Percentiles rank a stretch among this genome's conserved stretches.
phyloP scores from a whole-genome alignment of 306 rosid species.

The Fragaria nilgerrensis region DNA sequence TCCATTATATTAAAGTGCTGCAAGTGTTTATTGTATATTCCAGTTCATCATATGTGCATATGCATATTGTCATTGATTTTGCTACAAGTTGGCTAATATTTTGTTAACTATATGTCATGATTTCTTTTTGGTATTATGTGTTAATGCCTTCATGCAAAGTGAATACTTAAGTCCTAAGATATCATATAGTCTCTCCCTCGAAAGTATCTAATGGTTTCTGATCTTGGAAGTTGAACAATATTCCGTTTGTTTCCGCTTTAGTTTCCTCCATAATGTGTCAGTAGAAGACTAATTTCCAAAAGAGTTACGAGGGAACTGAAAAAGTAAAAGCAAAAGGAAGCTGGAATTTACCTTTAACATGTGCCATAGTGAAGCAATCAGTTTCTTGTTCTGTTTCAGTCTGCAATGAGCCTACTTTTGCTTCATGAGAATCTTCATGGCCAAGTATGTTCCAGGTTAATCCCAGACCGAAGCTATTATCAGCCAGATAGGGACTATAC shows the following conservation, averaged over 20 bases:
- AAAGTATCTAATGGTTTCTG: background rate
- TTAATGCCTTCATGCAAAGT: background rate
- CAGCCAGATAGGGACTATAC: slow-evolving; percentile 70
- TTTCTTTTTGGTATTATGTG: background rate
- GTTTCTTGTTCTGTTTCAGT: slow-evolving; percentile 2
- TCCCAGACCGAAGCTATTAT: slow-evolving; percentile 63
- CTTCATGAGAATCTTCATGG: slow-evolving; percentile 25
- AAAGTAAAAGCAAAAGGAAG: background rate
- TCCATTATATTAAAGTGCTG: background rate
- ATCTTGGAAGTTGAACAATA: background rate
- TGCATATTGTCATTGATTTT: background rate
- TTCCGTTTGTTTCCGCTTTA: background rate
- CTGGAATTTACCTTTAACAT: slow-evolving; percentile 35
- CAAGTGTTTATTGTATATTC: background rate
- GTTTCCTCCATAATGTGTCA: background rate
- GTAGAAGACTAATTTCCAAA: background rate
- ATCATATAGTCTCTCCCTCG: background rate
- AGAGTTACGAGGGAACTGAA: background rate
- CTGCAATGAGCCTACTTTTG: slow-evolving; percentile 1
- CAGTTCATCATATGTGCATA: background rate
- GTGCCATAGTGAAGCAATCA: slow-evolving; percentile 24
- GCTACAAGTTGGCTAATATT: background rate
- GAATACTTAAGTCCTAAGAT: background rate
- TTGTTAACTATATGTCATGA: background rate
- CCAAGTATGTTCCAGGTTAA: slow-evolving; percentile 54